These are phyloP conservation scores for Trametes elegans DNA, from an alignment of 768 basidiomycete genomes.

Conservation along the genomic window DNA sequence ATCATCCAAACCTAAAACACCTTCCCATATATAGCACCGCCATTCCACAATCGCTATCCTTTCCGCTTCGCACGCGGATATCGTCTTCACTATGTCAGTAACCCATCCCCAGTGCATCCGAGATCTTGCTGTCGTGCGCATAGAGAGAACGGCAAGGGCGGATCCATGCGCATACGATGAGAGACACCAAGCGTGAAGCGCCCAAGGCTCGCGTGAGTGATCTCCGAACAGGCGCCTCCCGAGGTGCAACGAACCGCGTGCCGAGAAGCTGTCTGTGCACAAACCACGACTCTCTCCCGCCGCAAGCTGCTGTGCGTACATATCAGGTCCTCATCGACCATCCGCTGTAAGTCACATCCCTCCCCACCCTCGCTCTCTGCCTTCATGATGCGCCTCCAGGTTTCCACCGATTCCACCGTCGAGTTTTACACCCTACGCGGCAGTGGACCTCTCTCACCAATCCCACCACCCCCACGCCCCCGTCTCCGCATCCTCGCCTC, in stretches of 20 bases:
- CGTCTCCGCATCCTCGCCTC: constrained; percentile 23
- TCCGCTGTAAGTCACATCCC: constrained; percentile 5
- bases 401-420: constrained; percentile 53
- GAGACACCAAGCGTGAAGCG: neutral
- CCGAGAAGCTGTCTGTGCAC: constrained; percentile 7
- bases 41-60: too few species aligned
- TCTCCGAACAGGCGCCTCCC: constrained; percentile 14
- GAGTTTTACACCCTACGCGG: constrained; percentile 54
- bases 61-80: too few species aligned
- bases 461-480: constrained; percentile 28
- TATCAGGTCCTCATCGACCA: neutral
- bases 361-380: constrained; percentile 4
- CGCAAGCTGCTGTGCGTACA: constrained; percentile 4
- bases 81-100: too few species aligned
- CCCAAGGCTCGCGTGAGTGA: neutral
- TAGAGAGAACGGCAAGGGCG: too few species aligned
- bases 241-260: constrained; percentile 10
- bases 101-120: too few species aligned
- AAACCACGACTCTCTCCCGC: constrained; percentile 17
- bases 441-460: constrained; percentile 4
- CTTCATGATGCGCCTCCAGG: constrained; percentile 35
- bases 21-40: too few species aligned
- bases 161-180: too few species aligned
- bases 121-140: too few species aligned
- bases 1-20: too few species aligned